phyloP scores from a whole-genome alignment of 352 stramenopile genomes.

The Plasmopara muralis region DNA sequence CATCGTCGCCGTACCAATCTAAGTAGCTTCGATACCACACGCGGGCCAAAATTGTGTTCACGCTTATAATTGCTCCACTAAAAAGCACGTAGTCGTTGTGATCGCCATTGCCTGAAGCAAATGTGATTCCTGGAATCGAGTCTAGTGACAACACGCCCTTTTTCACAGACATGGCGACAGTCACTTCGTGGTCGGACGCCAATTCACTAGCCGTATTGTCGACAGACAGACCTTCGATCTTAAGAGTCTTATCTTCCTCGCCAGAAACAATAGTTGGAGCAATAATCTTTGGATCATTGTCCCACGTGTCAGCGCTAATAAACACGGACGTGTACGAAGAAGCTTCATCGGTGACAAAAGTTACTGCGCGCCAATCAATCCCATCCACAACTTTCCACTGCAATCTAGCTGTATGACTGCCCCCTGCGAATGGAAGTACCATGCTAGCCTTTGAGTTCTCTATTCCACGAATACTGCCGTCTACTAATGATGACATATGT shows the following conservation, averaged over 20 bases:
- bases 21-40: constrained; percentile 54
- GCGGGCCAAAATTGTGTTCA: constrained; percentile 45
- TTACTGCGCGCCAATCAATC: constrained; percentile 56
- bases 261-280: constrained; percentile 30
- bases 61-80: constrained; percentile 46
- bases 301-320: constrained; percentile 57
- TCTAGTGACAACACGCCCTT: constrained; percentile 48
- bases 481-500: constrained; percentile 60
- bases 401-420: constrained; percentile 52
- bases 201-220: constrained; percentile 42
- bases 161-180: constrained; percentile 46
- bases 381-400: constrained; percentile 77
- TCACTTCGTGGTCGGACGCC: constrained; percentile 54
- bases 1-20: constrained; percentile 72
- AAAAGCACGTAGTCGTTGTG: constrained; percentile 57
- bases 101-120: constrained; percentile 37
- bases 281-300: constrained; percentile 56
- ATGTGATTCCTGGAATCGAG: constrained; percentile 56
- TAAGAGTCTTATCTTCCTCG: constrained; percentile 40
- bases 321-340: constrained; percentile 69
- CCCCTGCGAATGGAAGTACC: constrained; percentile 44
- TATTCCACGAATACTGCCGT: constrained; percentile 59
- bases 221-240: constrained; percentile 39
- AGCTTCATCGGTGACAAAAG: constrained; percentile 58
- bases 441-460: constrained; percentile 68